Base-by-base conservation (phyloP, 495 filamentous ascomycete species). In the Penicillium paradoxum region DNA sequence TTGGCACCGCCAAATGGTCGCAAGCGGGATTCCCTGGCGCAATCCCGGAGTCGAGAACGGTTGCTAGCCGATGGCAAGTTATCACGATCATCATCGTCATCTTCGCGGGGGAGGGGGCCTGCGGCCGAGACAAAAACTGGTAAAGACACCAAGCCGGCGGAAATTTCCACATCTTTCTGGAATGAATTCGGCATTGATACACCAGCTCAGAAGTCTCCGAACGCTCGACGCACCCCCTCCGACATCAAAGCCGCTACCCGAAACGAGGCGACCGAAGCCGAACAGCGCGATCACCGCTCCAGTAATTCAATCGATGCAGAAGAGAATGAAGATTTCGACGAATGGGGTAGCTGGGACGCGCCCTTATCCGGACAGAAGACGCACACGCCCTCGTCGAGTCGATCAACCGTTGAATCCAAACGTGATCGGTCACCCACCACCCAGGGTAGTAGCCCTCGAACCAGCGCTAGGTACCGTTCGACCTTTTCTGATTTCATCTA, bases 281-380 rank as follows among this genome's bases (percentile, higher is more conserved):
- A 52, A 56, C 63, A 44, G 45, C 69, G 54, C 67, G 70, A 53
- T 58, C 71, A 49, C 49, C 71, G 50, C 54, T 59, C 57, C 54
- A 57, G 43, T 55, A 61, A 47, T 53, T 54, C 34, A 49, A 49
- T 33, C 58, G 58, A 60, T 36, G 37, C 39, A 40, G 79, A 82
- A 40, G 79, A 82, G 43, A 78, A 83, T 62, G 86, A 88, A 43
- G 57, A 54, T 10, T 48, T 40, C 44, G 84, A 85, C 52, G 80
- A 82, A 62, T 90, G 86, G 86, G 82, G 82, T 40, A 80, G 79
- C 58, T 89, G 86, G 86, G 84, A 89, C 57, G 77, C 75, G 6
- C 79, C 83, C 39, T 67, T 75, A 21, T 53, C 63, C 21, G 45
- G 29, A 13, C 68, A 70, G 17, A 74, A 74, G 40, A 69, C 53